A percentile compares a stretch with the other conserved stretches of the same genome.
phyloP scores from a whole-genome alignment of 1,284 basidiomycete species.

The Apiotrichum laibachii region DNA sequence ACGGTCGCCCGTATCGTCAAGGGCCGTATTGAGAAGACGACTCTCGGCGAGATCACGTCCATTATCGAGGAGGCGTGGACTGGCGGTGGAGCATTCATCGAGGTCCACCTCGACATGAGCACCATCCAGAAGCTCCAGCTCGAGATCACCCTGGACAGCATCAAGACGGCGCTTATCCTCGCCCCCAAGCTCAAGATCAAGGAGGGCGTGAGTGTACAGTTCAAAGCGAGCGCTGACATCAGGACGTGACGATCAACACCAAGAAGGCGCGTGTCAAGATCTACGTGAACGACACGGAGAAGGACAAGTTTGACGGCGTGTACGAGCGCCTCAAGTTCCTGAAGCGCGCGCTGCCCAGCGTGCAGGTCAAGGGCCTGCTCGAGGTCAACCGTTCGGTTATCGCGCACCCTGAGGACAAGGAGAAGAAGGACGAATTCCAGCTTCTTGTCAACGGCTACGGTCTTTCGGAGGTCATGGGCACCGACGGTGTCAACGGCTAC shows the following conservation, averaged over 20 bases:
- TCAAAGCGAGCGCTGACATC: background rate
- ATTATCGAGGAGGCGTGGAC: slow-evolving; percentile 96
- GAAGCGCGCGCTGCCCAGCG: slow-evolving; percentile 72
- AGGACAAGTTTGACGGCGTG: slow-evolving; percentile 59
- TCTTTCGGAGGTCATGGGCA: slow-evolving; percentile 95
- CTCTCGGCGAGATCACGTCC: slow-evolving; percentile 88
- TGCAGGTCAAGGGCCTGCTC: slow-evolving; percentile 89
- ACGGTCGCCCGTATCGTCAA: slow-evolving; percentile 95
- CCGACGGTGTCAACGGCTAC: slow-evolving; percentile 90
- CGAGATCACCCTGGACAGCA: slow-evolving; percentile 87
- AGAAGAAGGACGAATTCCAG: slow-evolving; percentile 60
- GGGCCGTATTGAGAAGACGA: slow-evolving; percentile 91
- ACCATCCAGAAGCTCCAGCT: slow-evolving; percentile 90
- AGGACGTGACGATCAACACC: slow-evolving; percentile 42
- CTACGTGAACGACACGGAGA: slow-evolving; percentile 28
- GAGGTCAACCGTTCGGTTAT: slow-evolving; percentile 87
- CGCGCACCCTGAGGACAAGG: slow-evolving; percentile 81
- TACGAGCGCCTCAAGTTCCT: slow-evolving; percentile 84
- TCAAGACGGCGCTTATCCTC: slow-evolving; percentile 85
- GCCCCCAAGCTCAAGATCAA: slow-evolving; percentile 91
- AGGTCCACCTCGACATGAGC: slow-evolving; percentile 85
- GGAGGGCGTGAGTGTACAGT: slow-evolving; percentile 56
- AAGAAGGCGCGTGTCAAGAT: slow-evolving; percentile 25
- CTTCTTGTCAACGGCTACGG: slow-evolving; percentile 95
- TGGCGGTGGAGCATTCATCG: slow-evolving; percentile 85